Evolutionary conservation across 2,329 filamentous ascomycete species (phyloP).

Genomic region (Thielaviopsis musarum): DNA sequence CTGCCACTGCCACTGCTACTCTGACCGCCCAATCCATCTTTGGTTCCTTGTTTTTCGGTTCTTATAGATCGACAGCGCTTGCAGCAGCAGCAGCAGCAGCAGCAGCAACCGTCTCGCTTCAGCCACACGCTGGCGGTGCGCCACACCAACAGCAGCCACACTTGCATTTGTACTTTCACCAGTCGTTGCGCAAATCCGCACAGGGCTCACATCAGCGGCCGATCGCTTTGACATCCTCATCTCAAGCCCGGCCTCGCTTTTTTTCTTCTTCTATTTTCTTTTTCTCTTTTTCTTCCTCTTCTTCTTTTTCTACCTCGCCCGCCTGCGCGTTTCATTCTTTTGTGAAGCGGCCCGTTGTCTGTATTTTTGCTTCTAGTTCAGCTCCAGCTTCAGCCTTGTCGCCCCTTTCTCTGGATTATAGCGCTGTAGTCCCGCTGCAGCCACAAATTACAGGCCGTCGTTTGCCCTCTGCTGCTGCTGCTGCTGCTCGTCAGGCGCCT

Average conservation of each 20-base stretch:
- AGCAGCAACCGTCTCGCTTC: background rate
- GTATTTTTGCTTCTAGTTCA: background rate
- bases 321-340: background rate
- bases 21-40: background rate
- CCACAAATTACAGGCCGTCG: background rate
- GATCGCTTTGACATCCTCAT: background rate
- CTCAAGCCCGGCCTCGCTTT: background rate
- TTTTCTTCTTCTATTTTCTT: background rate
- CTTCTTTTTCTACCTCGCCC: background rate
- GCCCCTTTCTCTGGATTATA: too few relatives aligned
- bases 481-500: conserved; percentile 14
- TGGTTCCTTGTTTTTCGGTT: background rate
- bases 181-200: background rate
- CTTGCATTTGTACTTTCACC: background rate
- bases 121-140: background rate
- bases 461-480: conserved; percentile 7
- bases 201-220: background rate
- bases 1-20: background rate
- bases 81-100: background rate
- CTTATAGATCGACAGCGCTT: background rate
- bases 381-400: background rate
- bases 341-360: background rate
- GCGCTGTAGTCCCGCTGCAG: background rate
- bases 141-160: background rate
- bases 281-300: background rate